Conservation (phyloP, 1,284 basidiomycete genomes). For the Mrakiaceae sp. region DNA sequence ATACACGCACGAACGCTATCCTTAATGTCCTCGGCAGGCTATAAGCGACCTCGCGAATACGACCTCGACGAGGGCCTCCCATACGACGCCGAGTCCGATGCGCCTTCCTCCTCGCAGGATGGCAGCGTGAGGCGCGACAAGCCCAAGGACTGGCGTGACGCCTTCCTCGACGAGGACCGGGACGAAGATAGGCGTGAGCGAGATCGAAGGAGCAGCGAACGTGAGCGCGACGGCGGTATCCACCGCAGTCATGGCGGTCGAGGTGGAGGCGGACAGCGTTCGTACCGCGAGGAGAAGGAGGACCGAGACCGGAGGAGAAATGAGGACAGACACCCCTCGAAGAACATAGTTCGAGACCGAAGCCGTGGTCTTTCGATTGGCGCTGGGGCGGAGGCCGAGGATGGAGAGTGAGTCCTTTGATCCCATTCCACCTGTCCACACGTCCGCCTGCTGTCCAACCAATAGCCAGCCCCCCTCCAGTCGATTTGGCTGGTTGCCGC, state of each 20-base stretch:
- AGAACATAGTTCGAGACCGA: neutral
- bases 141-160: slow-evolving; percentile 14
- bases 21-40: slow-evolving; percentile 1
- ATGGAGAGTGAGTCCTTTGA: slow-evolving; percentile 24
- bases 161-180: slow-evolving; percentile 13
- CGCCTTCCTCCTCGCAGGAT: neutral
- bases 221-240: slow-evolving; percentile 16
- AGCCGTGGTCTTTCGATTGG: neutral
- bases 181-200: slow-evolving; percentile 10
- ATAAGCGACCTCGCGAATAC: slow-evolving; percentile 1
- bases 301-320: slow-evolving; percentile 7
- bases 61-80: slow-evolving; percentile 7
- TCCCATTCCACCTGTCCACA: neutral
- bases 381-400: slow-evolving; percentile 18
- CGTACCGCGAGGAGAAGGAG: neutral
- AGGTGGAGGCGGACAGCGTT: slow-evolving; percentile 2
- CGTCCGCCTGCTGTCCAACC: neutral
- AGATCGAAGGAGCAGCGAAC: slow-evolving; percentile 7
- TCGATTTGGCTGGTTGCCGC: neutral
- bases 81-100: neutral
- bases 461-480: too few relatives aligned
- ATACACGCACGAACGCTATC: neutral
- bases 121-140: slow-evolving; percentile 3
- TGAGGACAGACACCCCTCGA: slow-evolving; percentile 1
- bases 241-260: neutral